These are phyloP conservation scores for Trichosporon ovoides DNA, from an alignment of 1,284 basidiomycete species.

Conservation along the genomic window DNA sequence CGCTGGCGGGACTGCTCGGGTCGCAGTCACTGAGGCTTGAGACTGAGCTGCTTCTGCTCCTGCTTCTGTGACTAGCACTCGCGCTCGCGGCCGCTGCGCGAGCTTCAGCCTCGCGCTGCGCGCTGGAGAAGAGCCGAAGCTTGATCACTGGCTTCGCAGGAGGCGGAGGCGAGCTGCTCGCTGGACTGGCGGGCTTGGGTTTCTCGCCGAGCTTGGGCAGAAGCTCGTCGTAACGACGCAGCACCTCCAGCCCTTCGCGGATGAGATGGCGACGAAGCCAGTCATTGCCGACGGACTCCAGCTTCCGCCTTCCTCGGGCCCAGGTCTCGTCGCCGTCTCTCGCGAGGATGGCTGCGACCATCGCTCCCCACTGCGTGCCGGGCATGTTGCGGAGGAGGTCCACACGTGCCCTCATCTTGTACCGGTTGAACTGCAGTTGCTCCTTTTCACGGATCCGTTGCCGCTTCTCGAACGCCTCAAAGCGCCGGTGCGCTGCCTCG, in stretches of 20 bases:
- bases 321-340: conserved; percentile 20
- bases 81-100: background rate
- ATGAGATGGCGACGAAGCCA: conserved; percentile 40
- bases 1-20: background rate
- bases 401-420: conserved; percentile 81
- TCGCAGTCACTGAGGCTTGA: conserved; percentile 8
- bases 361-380: conserved; percentile 25
- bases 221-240: conserved; percentile 31
- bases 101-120: background rate
- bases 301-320: conserved; percentile 32
- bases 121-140: background rate
- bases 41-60: background rate
- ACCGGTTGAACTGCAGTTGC: conserved; percentile 81
- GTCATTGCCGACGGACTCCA: conserved; percentile 32
- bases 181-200: background rate
- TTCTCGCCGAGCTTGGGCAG: conserved; percentile 13
- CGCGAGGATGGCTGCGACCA: conserved; percentile 24
- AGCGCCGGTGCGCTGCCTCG: conserved; percentile 74
- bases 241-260: conserved; percentile 40
- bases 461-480: conserved; percentile 78
- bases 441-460: conserved; percentile 81
- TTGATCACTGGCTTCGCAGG: background rate
- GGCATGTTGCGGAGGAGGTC: conserved; percentile 63
- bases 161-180: background rate
- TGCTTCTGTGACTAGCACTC: background rate